Evolutionary conservation across 768 basidiomycete species (phyloP), one percentile per base, ranked within the genome.

Genomic region (Phlebiopsis flavidoalba): DNA sequence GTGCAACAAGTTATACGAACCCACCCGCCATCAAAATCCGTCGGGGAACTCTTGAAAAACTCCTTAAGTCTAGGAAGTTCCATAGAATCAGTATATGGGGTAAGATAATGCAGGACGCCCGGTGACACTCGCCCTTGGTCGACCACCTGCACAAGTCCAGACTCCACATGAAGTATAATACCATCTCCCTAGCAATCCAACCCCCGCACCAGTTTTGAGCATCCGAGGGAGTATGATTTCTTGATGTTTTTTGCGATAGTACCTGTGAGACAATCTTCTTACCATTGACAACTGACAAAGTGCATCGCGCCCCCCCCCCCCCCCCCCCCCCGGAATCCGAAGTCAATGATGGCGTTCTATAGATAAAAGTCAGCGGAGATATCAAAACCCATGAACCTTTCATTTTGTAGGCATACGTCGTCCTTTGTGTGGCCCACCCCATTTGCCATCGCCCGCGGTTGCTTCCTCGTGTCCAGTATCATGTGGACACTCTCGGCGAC

Each of bases 141-240:
- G 40, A 43, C 40, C 40, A 43, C 40, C 40, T 43, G 10, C 40
- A 8, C n/a, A 43, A 43, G 40, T 12, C 17, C n/a, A n/a, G n/a
- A n/a, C n/a, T n/a, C n/a, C 10, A 12, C 40, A 43, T 43, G 3
- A 43, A 17, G 6, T 12, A 17, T 31, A 31, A 17, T 17, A 10
- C 46, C 6, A 46, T n/a, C 17, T 46, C 26, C 43, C 10, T 4
- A 57, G 15, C 40, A 47, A 12, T 36, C n/a, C 8, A 2, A 15
- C 37, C n/a, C n/a, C n/a, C n/a, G 11, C 24, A 57, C 66, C 67
- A n/a, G 64, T 67, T n/a, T n/a, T 8, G 66, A 67, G 57, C 67
- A 69, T 14, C 67, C 67, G n/a, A 64, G 24, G 45, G 53, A 69
- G 45, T 69, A 69, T 6, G 60, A 63, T 55, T 66, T 67, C 43